phyloP scores from a whole-genome alignment of 805 yeast species.

The Torulaspora microellipsoides region DNA sequence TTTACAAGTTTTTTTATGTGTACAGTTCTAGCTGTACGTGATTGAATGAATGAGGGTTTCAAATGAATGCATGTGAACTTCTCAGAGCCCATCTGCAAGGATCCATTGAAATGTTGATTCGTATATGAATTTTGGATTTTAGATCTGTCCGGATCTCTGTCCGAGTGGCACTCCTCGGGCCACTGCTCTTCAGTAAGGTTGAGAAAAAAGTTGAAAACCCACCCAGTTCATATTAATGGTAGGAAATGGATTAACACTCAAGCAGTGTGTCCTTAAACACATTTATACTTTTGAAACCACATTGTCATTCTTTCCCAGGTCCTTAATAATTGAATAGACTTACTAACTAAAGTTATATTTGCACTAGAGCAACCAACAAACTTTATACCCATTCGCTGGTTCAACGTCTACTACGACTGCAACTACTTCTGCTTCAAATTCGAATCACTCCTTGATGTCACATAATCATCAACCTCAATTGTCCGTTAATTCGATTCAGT shows the following conservation, averaged over 20 bases:
- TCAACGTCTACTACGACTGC: constrained; percentile 3
- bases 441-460: constrained; percentile 11
- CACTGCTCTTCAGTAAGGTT: background rate
- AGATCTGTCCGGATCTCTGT: constrained; percentile 11
- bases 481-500: constrained; percentile 31
- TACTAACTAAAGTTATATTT: background rate
- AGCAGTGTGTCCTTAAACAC: too few species aligned
- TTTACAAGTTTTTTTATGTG: too few species aligned
- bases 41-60: too few species aligned
- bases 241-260: background rate
- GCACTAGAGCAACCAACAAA: constrained; percentile 11
- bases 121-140: background rate
- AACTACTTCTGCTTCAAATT: background rate
- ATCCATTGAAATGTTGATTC: background rate
- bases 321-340: background rate
- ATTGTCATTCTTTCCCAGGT: too few species aligned
- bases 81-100: too few species aligned
- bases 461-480: constrained; percentile 31
- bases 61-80: too few species aligned
- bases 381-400: constrained; percentile 13
- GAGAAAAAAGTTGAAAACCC: constrained; percentile 1
- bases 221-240: background rate
- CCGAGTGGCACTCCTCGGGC: background rate
- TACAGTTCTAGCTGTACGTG: too few species aligned
- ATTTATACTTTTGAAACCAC: too few species aligned